A percentile compares a stretch with the other conserved stretches of the same genome.
phyloP scores from a whole-genome alignment of 257 asterid species.

The Nicotiana tomentosiformis region DNA sequence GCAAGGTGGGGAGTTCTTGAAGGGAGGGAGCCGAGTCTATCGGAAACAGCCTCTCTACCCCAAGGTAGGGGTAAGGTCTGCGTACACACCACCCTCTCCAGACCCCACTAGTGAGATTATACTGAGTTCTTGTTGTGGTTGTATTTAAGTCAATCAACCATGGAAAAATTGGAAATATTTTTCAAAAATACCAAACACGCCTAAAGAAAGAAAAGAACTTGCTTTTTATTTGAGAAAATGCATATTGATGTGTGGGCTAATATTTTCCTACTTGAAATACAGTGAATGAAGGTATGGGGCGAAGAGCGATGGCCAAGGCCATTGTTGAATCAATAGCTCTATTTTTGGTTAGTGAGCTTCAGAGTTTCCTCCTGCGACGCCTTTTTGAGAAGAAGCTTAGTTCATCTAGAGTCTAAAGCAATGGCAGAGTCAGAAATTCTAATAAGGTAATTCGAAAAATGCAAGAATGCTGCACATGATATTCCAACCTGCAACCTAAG shows the following conservation, averaged over 20 bases:
- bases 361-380: constrained; percentile 55
- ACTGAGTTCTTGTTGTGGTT: too few species aligned
- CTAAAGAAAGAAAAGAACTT: background rate
- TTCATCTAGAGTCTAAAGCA: constrained; percentile 52
- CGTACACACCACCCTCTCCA: too few species aligned
- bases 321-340: constrained; percentile 61
- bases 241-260: background rate
- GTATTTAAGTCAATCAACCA: too few species aligned
- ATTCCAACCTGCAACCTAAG: background rate
- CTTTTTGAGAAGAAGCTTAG: constrained; percentile 62
- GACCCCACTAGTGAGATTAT: too few species aligned
- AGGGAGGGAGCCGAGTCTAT: too few species aligned
- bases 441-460: too few species aligned
- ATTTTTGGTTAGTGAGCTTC: constrained; percentile 40
- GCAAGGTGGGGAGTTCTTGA: too few species aligned
- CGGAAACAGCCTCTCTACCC: too few species aligned
- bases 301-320: constrained; percentile 64
- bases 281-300: constrained; percentile 67
- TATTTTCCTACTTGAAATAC: constrained; percentile 11
- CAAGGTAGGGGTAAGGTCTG: too few species aligned
- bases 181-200: too few species aligned
- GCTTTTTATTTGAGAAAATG: background rate
- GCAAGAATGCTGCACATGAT: background rate
- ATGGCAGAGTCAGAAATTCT: background rate
- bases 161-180: background rate